Evolutionary conservation across 768 basidiomycete species (phyloP).

Genomic region (Agrocybe praecox): DNA sequence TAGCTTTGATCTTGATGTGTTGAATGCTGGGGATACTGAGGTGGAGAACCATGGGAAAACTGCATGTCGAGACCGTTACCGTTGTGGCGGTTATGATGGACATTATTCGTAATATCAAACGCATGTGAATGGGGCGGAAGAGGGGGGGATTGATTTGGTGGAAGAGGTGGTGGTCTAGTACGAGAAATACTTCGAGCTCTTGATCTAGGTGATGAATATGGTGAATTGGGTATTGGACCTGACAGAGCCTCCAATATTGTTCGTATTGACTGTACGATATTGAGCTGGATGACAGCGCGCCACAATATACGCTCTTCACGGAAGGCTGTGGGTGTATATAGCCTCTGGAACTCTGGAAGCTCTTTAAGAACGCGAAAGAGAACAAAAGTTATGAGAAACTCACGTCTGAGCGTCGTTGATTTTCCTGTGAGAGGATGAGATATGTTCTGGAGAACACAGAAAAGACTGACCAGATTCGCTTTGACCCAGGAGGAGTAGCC

Average conservation of each 20-base stretch:
- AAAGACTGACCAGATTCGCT: constrained; percentile 71
- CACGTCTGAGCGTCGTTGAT: constrained; percentile 81
- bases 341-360: constrained; percentile 69
- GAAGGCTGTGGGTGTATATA: constrained; percentile 77
- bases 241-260: constrained; percentile 65
- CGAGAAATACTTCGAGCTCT: constrained; percentile 38
- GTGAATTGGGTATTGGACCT: constrained; percentile 34
- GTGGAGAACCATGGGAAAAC: constrained; percentile 25
- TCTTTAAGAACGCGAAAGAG: neutral
- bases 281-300: constrained; percentile 83
- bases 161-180: constrained; percentile 14
- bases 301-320: constrained; percentile 78
- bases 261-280: constrained; percentile 77
- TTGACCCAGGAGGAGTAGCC: constrained; percentile 77
- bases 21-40: constrained; percentile 21
- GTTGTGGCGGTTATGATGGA: constrained; percentile 14
- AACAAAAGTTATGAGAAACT: constrained; percentile 42
- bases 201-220: constrained; percentile 36
- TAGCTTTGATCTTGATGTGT: constrained; percentile 18
- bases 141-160: constrained; percentile 20
- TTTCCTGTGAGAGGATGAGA: constrained; percentile 50
- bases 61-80: constrained; percentile 24
- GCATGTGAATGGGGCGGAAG: constrained; percentile 20
- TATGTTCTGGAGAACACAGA: neutral
- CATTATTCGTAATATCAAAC: constrained; percentile 12